Base-by-base conservation (phyloP, 208 protist species). In the Acanthamoeba quina region DNA sequence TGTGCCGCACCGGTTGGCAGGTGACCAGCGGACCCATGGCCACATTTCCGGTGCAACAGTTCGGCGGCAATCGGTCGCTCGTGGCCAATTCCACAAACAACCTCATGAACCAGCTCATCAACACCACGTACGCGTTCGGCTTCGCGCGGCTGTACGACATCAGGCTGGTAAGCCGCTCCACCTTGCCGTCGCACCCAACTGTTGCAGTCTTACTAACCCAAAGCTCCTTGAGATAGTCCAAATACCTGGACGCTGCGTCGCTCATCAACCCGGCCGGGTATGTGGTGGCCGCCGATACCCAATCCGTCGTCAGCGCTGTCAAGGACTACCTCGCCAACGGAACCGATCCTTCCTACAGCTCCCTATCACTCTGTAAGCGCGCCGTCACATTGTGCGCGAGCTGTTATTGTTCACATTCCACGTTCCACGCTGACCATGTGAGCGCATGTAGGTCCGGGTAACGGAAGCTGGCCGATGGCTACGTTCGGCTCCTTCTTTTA, bases 401-500 rank as follows among this genome's bases (percentile, higher is more conserved):
- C 54, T 10, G 9, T 47, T 5, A 47, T 3, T 47, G 41, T 47
- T 47, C 41, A 37, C 37, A 47, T 47, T 47, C 41, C 41, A 6
- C 26, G 26, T 21, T n/a, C 60, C 26, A 0, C 26, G 26, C 60
- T 47, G 41, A 47, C 6, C 19, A 21, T 1, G 5, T 60, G 19
- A 47, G 2, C 19, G 21, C 7, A 2, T 60, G 19, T n/a, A 56
- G 74, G 44, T 4, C 5, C 17, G 44, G 47, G 74, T 19, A 26
- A 49, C 24, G 37, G 11, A 0, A 83, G 74, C 47, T 83, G 74
- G 74, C 74, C 74, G 74, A 49, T 83, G 74, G 37, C 47, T 9
- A 83, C 74, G 37, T 83, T 83, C n/a, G 47, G 74, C 9, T 83
- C 74, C 11, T 83, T 83, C 74, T 58, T 83, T 41, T 83, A 58